Conservation (phyloP, 495 filamentous ascomycete species). For the Diplogelasinospora grovesii region DNA sequence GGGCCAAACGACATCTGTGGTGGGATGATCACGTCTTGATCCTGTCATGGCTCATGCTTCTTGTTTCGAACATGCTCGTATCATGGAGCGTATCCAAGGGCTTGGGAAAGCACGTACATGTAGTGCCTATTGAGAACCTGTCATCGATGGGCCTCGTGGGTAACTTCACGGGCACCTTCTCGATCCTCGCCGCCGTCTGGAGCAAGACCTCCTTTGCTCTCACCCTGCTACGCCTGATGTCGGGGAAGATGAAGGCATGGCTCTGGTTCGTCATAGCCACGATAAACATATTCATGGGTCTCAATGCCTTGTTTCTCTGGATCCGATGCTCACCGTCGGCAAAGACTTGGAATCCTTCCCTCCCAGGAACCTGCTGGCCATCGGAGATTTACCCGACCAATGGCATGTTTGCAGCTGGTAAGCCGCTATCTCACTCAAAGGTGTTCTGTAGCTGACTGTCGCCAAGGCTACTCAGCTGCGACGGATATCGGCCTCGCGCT, state of each 20-base stretch:
- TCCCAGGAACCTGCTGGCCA: slow-evolving; percentile 30
- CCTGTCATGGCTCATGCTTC: slow-evolving; percentile 25
- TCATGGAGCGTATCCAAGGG: slow-evolving; percentile 19
- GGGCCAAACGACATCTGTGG: slow-evolving; percentile 21
- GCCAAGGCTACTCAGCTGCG: slow-evolving; percentile 27
- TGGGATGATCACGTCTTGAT: slow-evolving; percentile 33
- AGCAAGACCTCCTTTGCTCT: slow-evolving; percentile 33
- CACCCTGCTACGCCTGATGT: slow-evolving; percentile 25
- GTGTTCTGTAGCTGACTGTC: neutral
- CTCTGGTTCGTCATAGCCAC: slow-evolving; percentile 27
- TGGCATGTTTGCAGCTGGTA: slow-evolving; percentile 23
- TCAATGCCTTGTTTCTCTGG: slow-evolving; percentile 30
- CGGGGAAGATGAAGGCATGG: slow-evolving; percentile 6
- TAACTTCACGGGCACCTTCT: slow-evolving; percentile 23
- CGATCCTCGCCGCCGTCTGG: slow-evolving; percentile 26
- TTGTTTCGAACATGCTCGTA: slow-evolving; percentile 13
- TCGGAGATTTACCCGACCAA: slow-evolving; percentile 11
- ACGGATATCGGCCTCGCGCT: slow-evolving; percentile 30
- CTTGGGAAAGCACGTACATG: slow-evolving; percentile 22
- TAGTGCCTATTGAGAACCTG: slow-evolving; percentile 15
- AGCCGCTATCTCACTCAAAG: neutral
- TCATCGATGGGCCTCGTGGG: slow-evolving; percentile 15
- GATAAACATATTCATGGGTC: slow-evolving; percentile 27
- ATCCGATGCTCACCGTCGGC: slow-evolving; percentile 25
- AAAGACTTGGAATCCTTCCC: slow-evolving; percentile 24